Base-by-base conservation (phyloP, 495 filamentous ascomycete genomes). In the Monascus purpureus region DNA sequence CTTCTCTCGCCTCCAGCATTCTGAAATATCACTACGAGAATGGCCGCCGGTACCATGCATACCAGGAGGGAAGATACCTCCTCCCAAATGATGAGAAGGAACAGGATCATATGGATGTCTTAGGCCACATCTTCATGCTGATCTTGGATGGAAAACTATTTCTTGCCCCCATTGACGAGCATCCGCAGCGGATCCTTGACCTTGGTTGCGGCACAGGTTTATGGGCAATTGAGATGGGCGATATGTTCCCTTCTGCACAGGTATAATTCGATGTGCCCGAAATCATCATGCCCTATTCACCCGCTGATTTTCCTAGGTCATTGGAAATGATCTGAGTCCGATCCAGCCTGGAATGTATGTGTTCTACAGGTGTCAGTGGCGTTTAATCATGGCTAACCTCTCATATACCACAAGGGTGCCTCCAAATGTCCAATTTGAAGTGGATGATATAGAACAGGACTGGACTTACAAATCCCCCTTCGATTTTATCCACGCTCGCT, bases 121-220 rank as follows among this genome's bases (percentile, higher is more conserved):
- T 79, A 49, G 75, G 80, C 48, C 55, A 68, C 20, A 62, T 79
- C 49, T 62, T 72, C 24, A 58, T 66, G 25, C 50, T 76, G 6
- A 63, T 50, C 4, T 48, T 62, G 24, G 56, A 61, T 19, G 63
- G 65, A 11, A 50, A 56, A 37, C 51, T 81, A 1, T 62, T 62
- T 43, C 63, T 68, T 26, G 67, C 75, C 2, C 75, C 46, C 17
- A 41, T 62, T 22, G 34, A 36, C 3, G 30, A 49, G 31, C 55
- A 40, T 38, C 50, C 24, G n/a, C 39, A 56, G 30, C 49, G 55
- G 1, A 53, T 61, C n/a, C 37, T 64, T 2, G 60, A 64, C 36
- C 43, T 59, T 4, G 60, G 60, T 11, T 56, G 49, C 4, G 58
- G 58, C 20, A 62, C 58, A 0, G 60, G 60, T 6, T 49, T 63